These are phyloP conservation scores for Vaccinium macrocarpon DNA, from an alignment of 148 eudicot species.

Conservation along the genomic window DNA sequence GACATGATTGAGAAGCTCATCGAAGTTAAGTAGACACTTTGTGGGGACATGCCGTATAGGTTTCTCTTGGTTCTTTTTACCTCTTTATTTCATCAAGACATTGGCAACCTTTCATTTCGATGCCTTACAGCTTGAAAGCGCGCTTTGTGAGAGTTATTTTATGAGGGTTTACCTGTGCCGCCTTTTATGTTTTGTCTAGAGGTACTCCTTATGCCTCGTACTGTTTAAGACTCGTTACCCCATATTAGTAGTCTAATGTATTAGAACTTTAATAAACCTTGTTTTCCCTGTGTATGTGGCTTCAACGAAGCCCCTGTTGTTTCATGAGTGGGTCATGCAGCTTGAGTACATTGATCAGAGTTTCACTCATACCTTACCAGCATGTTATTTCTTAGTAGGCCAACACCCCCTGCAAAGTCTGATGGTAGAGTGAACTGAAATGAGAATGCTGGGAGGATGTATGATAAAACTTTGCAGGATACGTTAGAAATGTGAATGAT, in stretches of 20 bases:
- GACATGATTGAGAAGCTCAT: conserved; percentile 39
- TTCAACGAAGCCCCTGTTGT: not conserved
- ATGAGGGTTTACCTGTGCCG: not conserved
- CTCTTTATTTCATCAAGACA: conserved; percentile 8
- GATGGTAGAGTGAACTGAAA: not conserved
- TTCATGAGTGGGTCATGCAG: not conserved
- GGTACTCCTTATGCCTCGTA: not conserved
- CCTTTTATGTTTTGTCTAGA: not conserved
- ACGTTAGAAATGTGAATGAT: not conserved
- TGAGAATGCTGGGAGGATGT: not conserved
- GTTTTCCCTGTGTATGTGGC: not conserved
- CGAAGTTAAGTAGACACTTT: conserved; percentile 11
- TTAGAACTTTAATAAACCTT: not conserved
- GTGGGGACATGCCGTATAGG: not conserved
- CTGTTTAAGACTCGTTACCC: not conserved
- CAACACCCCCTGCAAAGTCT: too few relatives aligned
- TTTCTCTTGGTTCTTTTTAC: conserved; percentile 5
- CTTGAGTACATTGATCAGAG: not conserved
- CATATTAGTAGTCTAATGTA: not conserved
- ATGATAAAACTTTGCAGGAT: not conserved
- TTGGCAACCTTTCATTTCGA: not conserved
- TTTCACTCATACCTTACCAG: too few relatives aligned
- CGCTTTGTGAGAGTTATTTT: conserved; percentile 10
- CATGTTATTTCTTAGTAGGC: too few relatives aligned
- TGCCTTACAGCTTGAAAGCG: not conserved